phyloP scores from a whole-genome alignment of 352 stramenopile species.

The Globisporangium irregulare region DNA sequence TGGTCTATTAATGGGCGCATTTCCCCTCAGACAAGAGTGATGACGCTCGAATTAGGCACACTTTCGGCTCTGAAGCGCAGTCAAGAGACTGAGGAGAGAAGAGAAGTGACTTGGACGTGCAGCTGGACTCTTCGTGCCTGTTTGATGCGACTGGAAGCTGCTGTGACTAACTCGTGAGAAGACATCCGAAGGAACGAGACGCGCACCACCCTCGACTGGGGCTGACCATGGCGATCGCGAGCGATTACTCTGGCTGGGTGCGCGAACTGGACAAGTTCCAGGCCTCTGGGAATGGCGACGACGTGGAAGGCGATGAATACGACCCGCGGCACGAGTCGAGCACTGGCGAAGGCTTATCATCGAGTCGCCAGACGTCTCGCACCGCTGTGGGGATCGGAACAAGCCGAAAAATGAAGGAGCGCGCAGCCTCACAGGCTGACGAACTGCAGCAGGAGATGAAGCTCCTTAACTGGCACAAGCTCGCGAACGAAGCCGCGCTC shows the following conservation, averaged over 20 bases:
- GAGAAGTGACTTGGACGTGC: neutral
- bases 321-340: conserved; percentile 19
- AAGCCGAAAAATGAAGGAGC: conserved; percentile 15
- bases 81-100: neutral
- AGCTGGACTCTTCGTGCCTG: neutral
- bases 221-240: conserved; percentile 16
- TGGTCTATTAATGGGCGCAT: neutral
- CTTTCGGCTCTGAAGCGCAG: neutral
- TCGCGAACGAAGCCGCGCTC: conserved; percentile 91
- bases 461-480: conserved; percentile 93
- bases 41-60: conserved; percentile 1
- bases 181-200: neutral
- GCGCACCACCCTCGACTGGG: neutral
- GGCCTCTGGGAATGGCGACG: neutral
- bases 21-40: neutral
- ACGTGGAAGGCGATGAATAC: neutral
- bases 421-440: conserved; percentile 57
- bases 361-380: conserved; percentile 10
- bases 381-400: conserved; percentile 1
- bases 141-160: conserved; percentile 7
- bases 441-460: conserved; percentile 92
- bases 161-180: neutral
- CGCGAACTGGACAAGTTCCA: conserved; percentile 21
- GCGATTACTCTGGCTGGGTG: conserved; percentile 23
- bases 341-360: neutral